Conservation (phyloP, 106 monocot species). For the Vanilla planifolia region DNA sequence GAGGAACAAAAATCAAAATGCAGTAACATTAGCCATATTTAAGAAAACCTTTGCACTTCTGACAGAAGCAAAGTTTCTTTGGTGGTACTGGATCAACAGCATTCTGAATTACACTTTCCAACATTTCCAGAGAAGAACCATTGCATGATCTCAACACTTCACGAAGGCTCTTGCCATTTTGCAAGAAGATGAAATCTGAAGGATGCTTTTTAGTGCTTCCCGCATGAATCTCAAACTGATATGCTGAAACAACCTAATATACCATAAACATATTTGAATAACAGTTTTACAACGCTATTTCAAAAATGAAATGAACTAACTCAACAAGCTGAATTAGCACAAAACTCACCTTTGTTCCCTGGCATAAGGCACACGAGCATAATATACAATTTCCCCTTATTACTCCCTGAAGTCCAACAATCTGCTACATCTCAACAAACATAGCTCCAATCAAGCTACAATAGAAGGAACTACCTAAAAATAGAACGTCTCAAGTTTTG, state of each 20-base stretch:
- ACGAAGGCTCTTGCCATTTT: slow-evolving; percentile 75
- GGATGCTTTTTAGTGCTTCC: slow-evolving; percentile 93
- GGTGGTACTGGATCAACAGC: slow-evolving; percentile 32
- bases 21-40: neutral
- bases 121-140: slow-evolving; percentile 49
- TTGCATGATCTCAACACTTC: slow-evolving; percentile 70
- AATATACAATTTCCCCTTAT: slow-evolving; percentile 61
- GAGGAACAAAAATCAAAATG: neutral
- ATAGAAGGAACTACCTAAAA: neutral
- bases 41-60: slow-evolving; percentile 42
- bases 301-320: neutral
- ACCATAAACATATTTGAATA: neutral
- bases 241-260: slow-evolving; percentile 69
- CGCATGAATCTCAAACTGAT: slow-evolving; percentile 79
- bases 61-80: slow-evolving; percentile 24
- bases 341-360: slow-evolving; percentile 53
- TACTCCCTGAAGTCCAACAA: slow-evolving; percentile 51
- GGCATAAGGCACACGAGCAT: slow-evolving; percentile 74
- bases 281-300: neutral
- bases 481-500: neutral
- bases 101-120: slow-evolving; percentile 61
- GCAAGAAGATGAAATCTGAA: slow-evolving; percentile 69
- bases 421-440: slow-evolving; percentile 12
- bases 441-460: neutral
- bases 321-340: neutral